Base-by-base conservation (phyloP, 371 early-diverging fungal genomes). In the Phascolomyces articulosus region DNA sequence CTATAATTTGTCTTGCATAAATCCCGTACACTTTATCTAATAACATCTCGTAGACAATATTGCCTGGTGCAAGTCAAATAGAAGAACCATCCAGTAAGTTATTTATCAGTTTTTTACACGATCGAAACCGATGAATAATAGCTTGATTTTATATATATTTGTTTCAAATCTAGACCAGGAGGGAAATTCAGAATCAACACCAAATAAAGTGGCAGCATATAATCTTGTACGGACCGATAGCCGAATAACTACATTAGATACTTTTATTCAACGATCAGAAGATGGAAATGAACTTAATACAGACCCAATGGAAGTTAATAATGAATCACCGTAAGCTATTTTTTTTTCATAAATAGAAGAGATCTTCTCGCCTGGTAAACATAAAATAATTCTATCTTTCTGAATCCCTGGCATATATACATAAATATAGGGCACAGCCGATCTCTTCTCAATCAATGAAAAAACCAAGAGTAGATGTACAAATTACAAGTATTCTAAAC, bases 171-270 rank as follows among this genome's bases (percentile, higher is more conserved):
- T 34, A 34, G 20, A 38, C 18, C 0, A 20, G 4, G n/a, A 60
- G 27, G 31, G 48, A 48, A 47, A 40, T 23, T 41, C 51, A n/a
- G n/a, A n/a, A n/a, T n/a, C n/a, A n/a, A n/a, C n/a, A 10, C 4
- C 51, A 20, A 55, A 55, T 23, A 73, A 67, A 56, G 65, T 69
- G 4, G 60, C 75, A 18, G 92, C 85, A 56, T 86, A 91, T 69
- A 80, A 87, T 56, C 77, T 88, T 34, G 92, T 94, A 16, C 83
- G 95, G n/a, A 93, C 93, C 15, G 95, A 95, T 66, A 89, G 87
- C 62, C 79, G 85, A 16, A 73, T 76, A 10, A 84, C 84, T 29
- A 92, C 91, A 1, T 69, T 95, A 41, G 91, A 94, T 69, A 71
- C 83, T 1, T 82, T 88, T 82, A 65, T 86, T 61, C 47, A 65